phyloP scores from a whole-genome alignment of 1,284 basidiomycete genomes.

The Caloboletus firmus region DNA sequence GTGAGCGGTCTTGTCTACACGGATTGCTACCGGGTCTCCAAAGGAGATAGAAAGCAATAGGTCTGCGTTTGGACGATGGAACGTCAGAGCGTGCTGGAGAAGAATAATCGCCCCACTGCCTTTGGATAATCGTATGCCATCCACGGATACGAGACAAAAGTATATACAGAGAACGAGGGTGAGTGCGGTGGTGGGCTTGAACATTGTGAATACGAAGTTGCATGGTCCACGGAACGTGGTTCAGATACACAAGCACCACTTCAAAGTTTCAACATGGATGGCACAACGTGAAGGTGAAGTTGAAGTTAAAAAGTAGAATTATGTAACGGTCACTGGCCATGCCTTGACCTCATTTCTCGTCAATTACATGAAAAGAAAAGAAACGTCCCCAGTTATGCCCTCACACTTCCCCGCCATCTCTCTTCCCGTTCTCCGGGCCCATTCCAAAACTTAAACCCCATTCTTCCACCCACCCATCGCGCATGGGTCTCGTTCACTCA shows the following conservation, averaged over 20 bases:
- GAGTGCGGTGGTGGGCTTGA: not conserved
- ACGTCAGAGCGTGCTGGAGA: not conserved
- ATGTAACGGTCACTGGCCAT: not conserved
- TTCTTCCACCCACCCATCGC: not conserved
- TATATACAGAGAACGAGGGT: not conserved
- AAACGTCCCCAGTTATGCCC: conserved; percentile 19
- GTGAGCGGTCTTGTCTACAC: no score
- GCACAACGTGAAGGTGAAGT: no score
- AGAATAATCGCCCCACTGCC: not conserved
- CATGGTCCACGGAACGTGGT: not conserved
- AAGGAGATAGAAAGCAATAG: not conserved
- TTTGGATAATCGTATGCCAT: not conserved
- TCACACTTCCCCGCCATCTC: conserved; percentile 5
- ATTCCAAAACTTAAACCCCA: not conserved
- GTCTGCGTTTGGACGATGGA: not conserved
- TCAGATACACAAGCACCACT: not conserved
- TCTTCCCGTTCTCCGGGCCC: not conserved
- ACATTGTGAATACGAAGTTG: not conserved
- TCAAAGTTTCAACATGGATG: not conserved
- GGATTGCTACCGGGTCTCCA: not conserved
- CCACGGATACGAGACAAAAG: not conserved
- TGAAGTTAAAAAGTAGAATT: no score
- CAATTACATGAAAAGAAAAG: not conserved
- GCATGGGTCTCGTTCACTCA: conserved; percentile 24
- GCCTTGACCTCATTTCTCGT: conserved; percentile 12